A percentile compares a stretch with the other conserved stretches of the same genome.
Evolutionary conservation across 2,329 filamentous ascomycete genomes (phyloP).

Genomic region (Escovopsis sp.): DNA sequence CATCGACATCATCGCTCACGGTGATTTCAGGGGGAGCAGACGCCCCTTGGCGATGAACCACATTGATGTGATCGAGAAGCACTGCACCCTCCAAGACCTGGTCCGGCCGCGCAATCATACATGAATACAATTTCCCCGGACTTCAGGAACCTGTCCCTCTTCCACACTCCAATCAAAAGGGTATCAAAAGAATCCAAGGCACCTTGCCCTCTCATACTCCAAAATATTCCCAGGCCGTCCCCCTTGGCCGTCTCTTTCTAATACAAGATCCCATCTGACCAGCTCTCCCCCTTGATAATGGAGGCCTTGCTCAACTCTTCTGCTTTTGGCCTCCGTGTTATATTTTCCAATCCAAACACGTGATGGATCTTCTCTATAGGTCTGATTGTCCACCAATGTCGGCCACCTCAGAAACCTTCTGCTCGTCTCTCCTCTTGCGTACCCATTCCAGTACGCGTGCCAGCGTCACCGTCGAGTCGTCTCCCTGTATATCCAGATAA

Average conservation of each 20-base stretch:
- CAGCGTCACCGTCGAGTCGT: constrained; percentile 14
- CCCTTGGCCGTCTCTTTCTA: not conserved
- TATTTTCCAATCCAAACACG: not conserved
- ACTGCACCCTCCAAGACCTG: too few species aligned
- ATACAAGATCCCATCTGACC: too few species aligned
- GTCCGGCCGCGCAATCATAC: too few species aligned
- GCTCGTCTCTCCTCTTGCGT: constrained; percentile 1
- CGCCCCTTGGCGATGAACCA: too few species aligned
- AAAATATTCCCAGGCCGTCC: not conserved
- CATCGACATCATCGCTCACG: too few species aligned
- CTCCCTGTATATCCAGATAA: constrained; percentile 16
- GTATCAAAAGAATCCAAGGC: constrained; percentile 1
- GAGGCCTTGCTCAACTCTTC: too few species aligned
- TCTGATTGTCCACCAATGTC: too few species aligned
- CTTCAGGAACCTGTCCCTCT: not conserved
- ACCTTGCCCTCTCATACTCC: not conserved
- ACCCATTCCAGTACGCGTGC: constrained; percentile 12
- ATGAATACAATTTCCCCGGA: not conserved
- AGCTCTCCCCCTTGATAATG: too few species aligned
- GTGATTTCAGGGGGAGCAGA: too few species aligned
- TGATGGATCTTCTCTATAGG: not conserved
- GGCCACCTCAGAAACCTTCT: not conserved
- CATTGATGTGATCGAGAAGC: too few species aligned
- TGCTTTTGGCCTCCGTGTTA: not conserved
- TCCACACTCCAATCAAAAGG: not conserved